Conservation (phyloP, 2,329 filamentous ascomycete genomes). For the Furcasterigmium sp. region DNA sequence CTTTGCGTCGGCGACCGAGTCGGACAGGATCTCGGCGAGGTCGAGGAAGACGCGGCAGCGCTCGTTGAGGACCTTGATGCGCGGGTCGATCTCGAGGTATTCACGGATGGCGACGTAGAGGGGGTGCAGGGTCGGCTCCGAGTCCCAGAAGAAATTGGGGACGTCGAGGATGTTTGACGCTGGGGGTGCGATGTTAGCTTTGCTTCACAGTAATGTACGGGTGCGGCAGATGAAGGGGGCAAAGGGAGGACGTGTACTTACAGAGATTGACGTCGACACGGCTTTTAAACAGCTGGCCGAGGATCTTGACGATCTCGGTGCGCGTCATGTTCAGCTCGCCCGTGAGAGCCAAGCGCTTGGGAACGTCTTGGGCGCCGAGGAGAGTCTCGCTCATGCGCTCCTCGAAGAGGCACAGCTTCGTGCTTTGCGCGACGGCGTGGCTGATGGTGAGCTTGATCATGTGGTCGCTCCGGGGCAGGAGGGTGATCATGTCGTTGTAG, state of each 20-base stretch:
- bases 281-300: constrained; percentile 86
- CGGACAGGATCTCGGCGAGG: constrained; percentile 88
- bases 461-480: constrained; percentile 84
- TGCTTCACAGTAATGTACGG: background rate
- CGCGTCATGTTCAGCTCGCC: constrained; percentile 88
- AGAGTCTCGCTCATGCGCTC: constrained; percentile 94
- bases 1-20: constrained; percentile 87
- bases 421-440: constrained; percentile 95
- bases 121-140: constrained; percentile 89
- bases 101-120: constrained; percentile 92
- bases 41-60: constrained; percentile 95
- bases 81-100: constrained; percentile 94
- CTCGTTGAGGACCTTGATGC: constrained; percentile 95
- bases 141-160: constrained; percentile 98
- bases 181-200: constrained; percentile 29
- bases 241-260: constrained; percentile 44
- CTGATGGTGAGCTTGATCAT: constrained; percentile 99
- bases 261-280: constrained; percentile 96
- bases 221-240: too few species aligned
- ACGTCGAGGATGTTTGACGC: constrained; percentile 94
- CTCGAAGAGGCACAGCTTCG: constrained; percentile 93
- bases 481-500: constrained; percentile 99
- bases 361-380: constrained; percentile 86
- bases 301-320: constrained; percentile 85
- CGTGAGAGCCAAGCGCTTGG: constrained; percentile 81